Conservation (phyloP, 805 yeast species). For the Monosporozyma servazzii region DNA sequence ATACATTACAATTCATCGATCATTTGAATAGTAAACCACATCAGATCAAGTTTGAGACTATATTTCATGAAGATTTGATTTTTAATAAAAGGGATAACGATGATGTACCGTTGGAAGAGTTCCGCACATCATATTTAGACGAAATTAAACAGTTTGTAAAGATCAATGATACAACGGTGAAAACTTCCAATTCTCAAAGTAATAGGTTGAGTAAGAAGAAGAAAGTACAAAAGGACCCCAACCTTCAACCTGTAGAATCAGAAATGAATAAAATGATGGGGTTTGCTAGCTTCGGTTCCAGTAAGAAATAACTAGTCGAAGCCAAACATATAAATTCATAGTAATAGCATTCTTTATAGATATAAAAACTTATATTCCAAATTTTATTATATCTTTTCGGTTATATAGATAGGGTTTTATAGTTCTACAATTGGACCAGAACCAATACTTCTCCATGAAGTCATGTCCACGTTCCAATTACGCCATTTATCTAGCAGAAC, state of each 20-base stretch:
- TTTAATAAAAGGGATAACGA: slow-evolving; percentile 29
- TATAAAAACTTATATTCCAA: neutral
- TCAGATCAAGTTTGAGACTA: slow-evolving; percentile 33
- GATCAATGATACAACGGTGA: slow-evolving; percentile 26
- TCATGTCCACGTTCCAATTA: slow-evolving; percentile 82
- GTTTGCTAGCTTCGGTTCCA: slow-evolving; percentile 43
- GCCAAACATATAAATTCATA: neutral
- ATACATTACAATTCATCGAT: slow-evolving; percentile 70
- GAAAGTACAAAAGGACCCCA: neutral
- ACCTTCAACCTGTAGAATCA: slow-evolving; percentile 4
- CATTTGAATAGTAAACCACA: slow-evolving; percentile 77
- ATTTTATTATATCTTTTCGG: neutral
- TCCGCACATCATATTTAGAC: slow-evolving; percentile 32
- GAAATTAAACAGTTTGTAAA: slow-evolving; percentile 29
- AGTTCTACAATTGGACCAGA: slow-evolving; percentile 51
- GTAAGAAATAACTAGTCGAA: slow-evolving; percentile 33
- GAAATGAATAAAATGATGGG: slow-evolving; percentile 45
- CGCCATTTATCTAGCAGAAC: slow-evolving; percentile 64
- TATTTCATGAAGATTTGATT: slow-evolving; percentile 27
- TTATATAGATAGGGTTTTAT: slow-evolving; percentile 10
- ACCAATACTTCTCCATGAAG: slow-evolving; percentile 66
- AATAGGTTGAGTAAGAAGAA: slow-evolving; percentile 9
- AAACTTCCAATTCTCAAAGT: slow-evolving; percentile 35
- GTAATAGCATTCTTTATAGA: neutral
- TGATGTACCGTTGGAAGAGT: slow-evolving; percentile 41